Base-by-base conservation (phyloP, 768 basidiomycete genomes). In the Lepiota venenata region DNA sequence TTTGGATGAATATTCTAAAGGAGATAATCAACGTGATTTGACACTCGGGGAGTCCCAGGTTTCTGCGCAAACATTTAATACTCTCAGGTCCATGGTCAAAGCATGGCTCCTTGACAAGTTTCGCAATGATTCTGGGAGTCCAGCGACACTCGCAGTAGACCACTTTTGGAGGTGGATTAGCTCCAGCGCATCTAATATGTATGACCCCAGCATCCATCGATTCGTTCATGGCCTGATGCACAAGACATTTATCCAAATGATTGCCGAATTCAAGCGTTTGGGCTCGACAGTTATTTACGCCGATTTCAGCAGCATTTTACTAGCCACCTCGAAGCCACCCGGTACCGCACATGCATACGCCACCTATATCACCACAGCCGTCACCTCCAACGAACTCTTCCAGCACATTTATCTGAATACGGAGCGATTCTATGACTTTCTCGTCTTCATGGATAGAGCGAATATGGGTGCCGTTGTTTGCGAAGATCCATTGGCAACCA, bases 131-230 rank as follows among this genome's bases (percentile, higher is more conserved):
- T 81, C 80, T 29, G 77, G 81, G 12, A 81, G 83, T 55, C 84
- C 87, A 0, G 85, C 89, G 0, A 77, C 80, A 1, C 63, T 90
- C 2, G 83, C 85, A 2, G 80, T 97, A 49, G 91, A 95, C 63
- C 94, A 98, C 69, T 98, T 98, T 73, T 98, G 95, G 93, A 79
- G 97, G 40, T 99, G 97, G 97, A 81, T 97, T 59, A 89, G 86
- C 66, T 93, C 93, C 2, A 84, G 81, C 41, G 78, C 85, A 4
- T 90, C 94, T 15, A 80, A 86, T 55, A 83, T 98, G 75, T 95
- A 93, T 66, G 97, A 99, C 64, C 86, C 93, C 1, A 87, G 91
- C 55, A 78, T 99, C 5, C 93, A 98, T 64, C 85, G 89, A 0
- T 99, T 99, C 69, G 74, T 98, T 8, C 88, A 95, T 61, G 91